Evolutionary conservation across 1,284 basidiomycete genomes (phyloP), one percentile per base, ranked within the genome.

Genomic region (Leccinum ponderosum): DNA sequence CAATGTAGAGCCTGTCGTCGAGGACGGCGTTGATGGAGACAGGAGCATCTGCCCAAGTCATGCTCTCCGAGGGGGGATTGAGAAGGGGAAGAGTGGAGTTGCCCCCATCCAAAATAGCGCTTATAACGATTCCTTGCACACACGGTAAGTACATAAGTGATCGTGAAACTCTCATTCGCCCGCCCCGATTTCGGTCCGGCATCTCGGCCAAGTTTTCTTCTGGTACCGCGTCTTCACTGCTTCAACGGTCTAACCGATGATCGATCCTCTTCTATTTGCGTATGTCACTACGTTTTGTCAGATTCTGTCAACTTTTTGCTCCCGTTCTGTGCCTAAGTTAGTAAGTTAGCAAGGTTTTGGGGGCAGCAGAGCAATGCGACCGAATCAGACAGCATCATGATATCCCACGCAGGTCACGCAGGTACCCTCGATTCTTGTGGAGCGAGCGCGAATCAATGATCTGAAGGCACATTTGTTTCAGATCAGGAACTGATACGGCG

Each of bases 1-100:
- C 84, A 39, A 87, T 77, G 66, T 79, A 86, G 42, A 86, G 65
- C 62, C 80, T 76, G 54, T 77, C 77, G 55, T 79, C 75, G 15
- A 86, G 58, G 58, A 85, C 71, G 44, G 78, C 73, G 55, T 72
- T 74, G 6, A 62, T 57, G 48, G 72, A 76, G 33, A 68, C 58
- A n/a, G 74, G 73, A 6, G 64, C 67, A 22, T 71, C 64, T 29
- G 57, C 55, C 72, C 71, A 74, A 37, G 71, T 71, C 73, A 72
- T 75, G 52, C 3, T 57, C 37, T 31, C 20, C 25, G 51, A 55
- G 61, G 15, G 39, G 17, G 17, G 33, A 31, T 4, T 15, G 47
- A 37, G 48, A 59, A 60, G 17, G 47, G 54, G 50, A 56, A 31
- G 25, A 50, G 25, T 59, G 63, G 68, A 66, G 68, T 42, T 25